Base-by-base conservation (phyloP, 306 rosid genomes). In the Amphicarpaea edgeworthii region DNA sequence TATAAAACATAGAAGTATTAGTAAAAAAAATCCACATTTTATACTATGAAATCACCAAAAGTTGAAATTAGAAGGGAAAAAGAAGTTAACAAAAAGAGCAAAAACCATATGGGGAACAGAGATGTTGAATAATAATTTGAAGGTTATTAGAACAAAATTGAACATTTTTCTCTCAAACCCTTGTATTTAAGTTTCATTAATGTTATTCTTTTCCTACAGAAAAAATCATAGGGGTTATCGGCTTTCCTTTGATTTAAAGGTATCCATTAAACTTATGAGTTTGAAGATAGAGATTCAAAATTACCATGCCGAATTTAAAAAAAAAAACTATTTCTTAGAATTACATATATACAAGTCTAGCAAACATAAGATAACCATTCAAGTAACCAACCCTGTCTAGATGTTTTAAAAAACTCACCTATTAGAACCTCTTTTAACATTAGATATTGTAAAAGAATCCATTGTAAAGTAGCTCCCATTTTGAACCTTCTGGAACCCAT, bases 401-500 rank as follows among this genome's bases (percentile, higher is more conserved):
- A 30, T 43, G 46, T 21, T n/a, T 8, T 50, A 72, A 45, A 67
- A 82, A n/a, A n/a, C 79, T 79, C 45, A 90, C 96, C 92, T 87
- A 75, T 69, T 50, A 58, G 98, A 94, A 77, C 98, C 96, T 70
- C 55, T 77, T 1, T 58, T 73, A 47, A 94, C 76, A 83, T 94
- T 92, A 65, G 98, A 92, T 74, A 94, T 94, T 37, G 96, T 86
- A 69, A 90, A 92, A 77, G 86, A 75, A 80, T 91, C 96, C 87
- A 86, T 72, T 51, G 97, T 75, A 82, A 82, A 84, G 77, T 73
- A 45, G 41, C 54, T 82, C 51, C 46, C 74, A 16, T 32, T 72
- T 11, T 47, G 47, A 62, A 14, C 82, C 70, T 76, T 88, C 24
- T 78, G 70, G 40, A 81, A 86, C 26, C 75, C 71, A 62, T 86